A percentile compares a stretch with the other conserved stretches of the same genome.
Evolutionary conservation across 2,329 filamentous ascomycete species (phyloP).

Genomic region (Coniochaeta sp.): DNA sequence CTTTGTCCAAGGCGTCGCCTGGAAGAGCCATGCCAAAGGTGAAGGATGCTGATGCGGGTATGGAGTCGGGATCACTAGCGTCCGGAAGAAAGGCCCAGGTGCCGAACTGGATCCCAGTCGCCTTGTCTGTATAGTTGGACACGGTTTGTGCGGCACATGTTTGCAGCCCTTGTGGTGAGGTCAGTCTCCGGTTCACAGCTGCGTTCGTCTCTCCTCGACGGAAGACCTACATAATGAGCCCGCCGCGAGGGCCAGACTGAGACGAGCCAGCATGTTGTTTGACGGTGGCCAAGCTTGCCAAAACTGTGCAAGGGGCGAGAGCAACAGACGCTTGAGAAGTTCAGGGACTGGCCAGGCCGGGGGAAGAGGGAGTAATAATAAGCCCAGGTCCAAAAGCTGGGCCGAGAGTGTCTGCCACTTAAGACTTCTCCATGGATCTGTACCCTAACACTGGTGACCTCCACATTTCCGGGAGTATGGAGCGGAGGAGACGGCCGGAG

Average conservation of each 20-base stretch:
- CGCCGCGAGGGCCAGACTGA: conserved; percentile 14
- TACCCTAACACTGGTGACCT: conserved; percentile 5
- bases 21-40: conserved; percentile 48
- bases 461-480: conserved; percentile 13
- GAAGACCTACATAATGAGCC: conserved; percentile 15
- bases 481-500: conserved; percentile 14
- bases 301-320: conserved; percentile 7
- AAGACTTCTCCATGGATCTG: background rate
- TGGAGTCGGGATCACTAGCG: conserved; percentile 4
- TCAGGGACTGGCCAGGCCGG: background rate
- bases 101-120: conserved; percentile 14
- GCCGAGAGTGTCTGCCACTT: background rate
- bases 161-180: conserved; percentile 10
- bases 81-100: conserved; percentile 10
- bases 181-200: background rate
- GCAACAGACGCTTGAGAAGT: conserved; percentile 6
- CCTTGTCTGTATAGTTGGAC: conserved; percentile 12
- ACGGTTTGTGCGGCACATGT: conserved; percentile 12
- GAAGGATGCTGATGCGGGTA: conserved; percentile 7
- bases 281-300: conserved; percentile 7
- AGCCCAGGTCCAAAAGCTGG: background rate
- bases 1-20: conserved; percentile 32
- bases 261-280: conserved; percentile 15
- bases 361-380: conserved; percentile 11
- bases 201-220: too few relatives aligned